phyloP scores from a whole-genome alignment of 2,329 filamentous ascomycete genomes.

The Paracoccidioides brasiliensis region DNA sequence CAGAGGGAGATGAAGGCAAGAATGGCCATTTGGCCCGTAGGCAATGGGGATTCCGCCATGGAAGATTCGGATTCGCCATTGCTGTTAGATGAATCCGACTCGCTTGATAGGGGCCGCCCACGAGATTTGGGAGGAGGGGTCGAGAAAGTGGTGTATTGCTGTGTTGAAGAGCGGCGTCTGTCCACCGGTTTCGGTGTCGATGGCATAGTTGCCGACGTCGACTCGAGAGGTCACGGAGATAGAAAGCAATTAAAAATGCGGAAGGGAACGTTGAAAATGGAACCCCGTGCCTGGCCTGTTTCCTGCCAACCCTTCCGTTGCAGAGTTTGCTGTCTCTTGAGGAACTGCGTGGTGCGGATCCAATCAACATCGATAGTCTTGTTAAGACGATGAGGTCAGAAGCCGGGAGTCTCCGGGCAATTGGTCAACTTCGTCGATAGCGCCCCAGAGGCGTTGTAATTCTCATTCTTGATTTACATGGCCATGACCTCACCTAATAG shows the following conservation, averaged over 20 bases:
- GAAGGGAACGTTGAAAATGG: no score
- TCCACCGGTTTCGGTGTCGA: not conserved
- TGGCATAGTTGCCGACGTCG: not conserved
- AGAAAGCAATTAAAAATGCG: not conserved
- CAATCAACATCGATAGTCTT: not conserved
- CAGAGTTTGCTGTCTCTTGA: not conserved
- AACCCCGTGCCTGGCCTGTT: no score
- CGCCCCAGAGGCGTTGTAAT: not conserved
- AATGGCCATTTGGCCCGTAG: slow-evolving; percentile 67
- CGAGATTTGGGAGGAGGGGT: slow-evolving; percentile 35
- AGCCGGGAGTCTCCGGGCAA: not conserved
- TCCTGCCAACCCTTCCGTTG: no score
- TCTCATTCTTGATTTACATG: not conserved
- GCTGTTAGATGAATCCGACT: slow-evolving; percentile 26
- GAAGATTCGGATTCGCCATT: slow-evolving; percentile 15
- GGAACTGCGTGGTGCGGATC: not conserved
- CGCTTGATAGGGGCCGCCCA: slow-evolving; percentile 31
- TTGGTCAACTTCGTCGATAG: not conserved
- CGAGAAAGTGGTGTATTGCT: slow-evolving; percentile 37
- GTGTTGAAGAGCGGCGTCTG: slow-evolving; percentile 28
- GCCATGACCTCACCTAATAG: not conserved
- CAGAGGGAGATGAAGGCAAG: slow-evolving; percentile 79
- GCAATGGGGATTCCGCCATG: slow-evolving; percentile 53
- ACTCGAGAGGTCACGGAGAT: not conserved
- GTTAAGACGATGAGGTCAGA: not conserved